These are phyloP conservation scores for Fusarium solani-melongenae DNA, from an alignment of 2,329 filamentous ascomycete genomes.

Conservation along the genomic window DNA sequence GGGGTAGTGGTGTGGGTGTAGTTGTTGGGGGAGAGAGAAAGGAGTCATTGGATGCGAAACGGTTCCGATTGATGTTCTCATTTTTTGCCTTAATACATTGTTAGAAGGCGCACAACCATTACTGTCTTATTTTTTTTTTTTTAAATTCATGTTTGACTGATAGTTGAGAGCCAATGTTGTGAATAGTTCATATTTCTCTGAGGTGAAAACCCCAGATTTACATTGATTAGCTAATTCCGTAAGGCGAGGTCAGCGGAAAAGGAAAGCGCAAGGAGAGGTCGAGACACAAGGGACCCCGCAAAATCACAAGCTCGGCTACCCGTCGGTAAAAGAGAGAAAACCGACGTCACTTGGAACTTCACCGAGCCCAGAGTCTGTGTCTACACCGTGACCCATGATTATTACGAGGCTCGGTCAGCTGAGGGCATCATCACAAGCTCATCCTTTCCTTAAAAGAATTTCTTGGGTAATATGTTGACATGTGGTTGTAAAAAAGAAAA, in stretches of 20 bases:
- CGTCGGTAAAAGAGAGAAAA: conserved; percentile 55
- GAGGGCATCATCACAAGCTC: neutral
- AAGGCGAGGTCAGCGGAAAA: conserved; percentile 10
- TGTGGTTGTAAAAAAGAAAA: neutral
- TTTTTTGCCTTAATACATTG: neutral
- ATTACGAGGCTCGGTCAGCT: neutral
- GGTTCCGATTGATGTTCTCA: neutral
- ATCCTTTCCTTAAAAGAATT: neutral
- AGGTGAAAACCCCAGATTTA: neutral
- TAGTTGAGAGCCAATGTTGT: neutral
- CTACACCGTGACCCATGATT: neutral
- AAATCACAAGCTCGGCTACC: conserved; percentile 68
- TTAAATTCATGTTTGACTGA: neutral
- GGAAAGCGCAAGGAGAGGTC: neutral
- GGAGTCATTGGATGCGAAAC: conserved; percentile 9
- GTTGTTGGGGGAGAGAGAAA: conserved; percentile 11
- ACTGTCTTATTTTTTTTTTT: neutral
- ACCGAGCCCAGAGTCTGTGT: conserved; percentile 20
- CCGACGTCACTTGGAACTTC: conserved; percentile 40
- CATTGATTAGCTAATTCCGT: conserved; percentile 14
- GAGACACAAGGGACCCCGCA: conserved; percentile 55
- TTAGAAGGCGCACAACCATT: neutral
- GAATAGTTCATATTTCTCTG: neutral
- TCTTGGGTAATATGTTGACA: too few relatives aligned
- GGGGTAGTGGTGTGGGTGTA: neutral